Conservation (phyloP, 2,329 filamentous ascomycete species). For the Periglandula ipomoeae region DNA sequence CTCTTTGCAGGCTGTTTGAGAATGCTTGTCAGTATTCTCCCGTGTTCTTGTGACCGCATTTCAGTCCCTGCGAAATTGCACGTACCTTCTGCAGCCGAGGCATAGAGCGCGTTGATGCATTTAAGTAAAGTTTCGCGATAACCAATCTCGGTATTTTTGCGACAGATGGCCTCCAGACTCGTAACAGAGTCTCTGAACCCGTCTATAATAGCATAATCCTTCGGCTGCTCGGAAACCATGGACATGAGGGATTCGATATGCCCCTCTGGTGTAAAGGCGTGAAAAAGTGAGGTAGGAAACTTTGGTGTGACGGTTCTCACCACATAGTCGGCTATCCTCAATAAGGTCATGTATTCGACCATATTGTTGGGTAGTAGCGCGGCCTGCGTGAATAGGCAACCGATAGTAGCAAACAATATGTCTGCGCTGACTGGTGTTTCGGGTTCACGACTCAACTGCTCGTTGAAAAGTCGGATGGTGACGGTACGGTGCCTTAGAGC, state of each 20-base stretch:
- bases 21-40: neutral
- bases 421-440: constrained; percentile 22
- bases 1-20: constrained; percentile 13
- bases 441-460: constrained; percentile 18
- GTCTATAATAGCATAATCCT: constrained; percentile 11
- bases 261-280: constrained; percentile 14
- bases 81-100: constrained; percentile 14
- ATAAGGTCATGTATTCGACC: constrained; percentile 27
- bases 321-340: constrained; percentile 20
- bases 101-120: constrained; percentile 8
- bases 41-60: too few relatives aligned
- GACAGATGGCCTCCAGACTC: constrained; percentile 12
- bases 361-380: constrained; percentile 28
- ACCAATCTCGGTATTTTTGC: constrained; percentile 10
- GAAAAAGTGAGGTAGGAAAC: constrained; percentile 14
- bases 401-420: constrained; percentile 24
- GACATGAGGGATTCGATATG: constrained; percentile 16
- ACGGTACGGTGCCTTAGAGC: constrained; percentile 28
- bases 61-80: too few relatives aligned
- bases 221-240: constrained; percentile 15
- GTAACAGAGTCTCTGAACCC: constrained; percentile 13
- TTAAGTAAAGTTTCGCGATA: constrained; percentile 12
- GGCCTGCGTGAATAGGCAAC: constrained; percentile 27
- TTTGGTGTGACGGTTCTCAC: constrained; percentile 13
- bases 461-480: constrained; percentile 26